phyloP scores from a whole-genome alignment of 495 filamentous ascomycete species.

The Penicillium arizonense region DNA sequence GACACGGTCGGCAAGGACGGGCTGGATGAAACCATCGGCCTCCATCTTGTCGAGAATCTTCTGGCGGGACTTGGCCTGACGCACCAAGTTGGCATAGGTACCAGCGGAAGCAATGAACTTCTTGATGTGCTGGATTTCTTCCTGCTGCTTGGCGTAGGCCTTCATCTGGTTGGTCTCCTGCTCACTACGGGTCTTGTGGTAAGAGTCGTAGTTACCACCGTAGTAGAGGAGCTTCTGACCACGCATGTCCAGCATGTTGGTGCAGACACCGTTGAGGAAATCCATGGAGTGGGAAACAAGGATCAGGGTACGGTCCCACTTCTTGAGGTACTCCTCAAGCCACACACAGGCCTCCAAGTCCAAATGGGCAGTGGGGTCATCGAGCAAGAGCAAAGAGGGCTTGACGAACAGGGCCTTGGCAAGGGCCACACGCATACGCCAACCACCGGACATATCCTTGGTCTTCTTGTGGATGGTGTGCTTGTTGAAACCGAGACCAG shows the following conservation, averaged over 20 bases:
- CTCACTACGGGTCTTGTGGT: slow-evolving; percentile 90
- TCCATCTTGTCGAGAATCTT: slow-evolving; percentile 99
- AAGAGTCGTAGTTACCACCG: slow-evolving; percentile 99
- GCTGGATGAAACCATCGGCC: slow-evolving; percentile 96
- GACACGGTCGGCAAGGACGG: slow-evolving; percentile 78
- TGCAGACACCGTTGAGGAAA: slow-evolving; percentile 99
- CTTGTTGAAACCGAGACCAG: slow-evolving; percentile 99
- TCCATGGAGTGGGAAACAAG: slow-evolving; percentile 97
- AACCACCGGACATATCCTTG: slow-evolving; percentile 99
- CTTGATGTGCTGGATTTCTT: slow-evolving; percentile 99
- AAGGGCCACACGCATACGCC: slow-evolving; percentile 98
- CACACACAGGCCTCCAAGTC: slow-evolving; percentile 99
- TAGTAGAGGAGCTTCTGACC: slow-evolving; percentile 91
- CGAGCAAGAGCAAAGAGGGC: slow-evolving; percentile 90
- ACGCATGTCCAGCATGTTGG: slow-evolving; percentile 98
- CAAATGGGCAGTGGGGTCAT: slow-evolving; percentile 98
- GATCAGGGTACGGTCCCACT: slow-evolving; percentile 97
- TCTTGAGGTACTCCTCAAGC: slow-evolving; percentile 99
- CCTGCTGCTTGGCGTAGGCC: slow-evolving; percentile 98
- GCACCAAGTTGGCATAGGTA: slow-evolving; percentile 99
- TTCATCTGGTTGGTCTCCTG: slow-evolving; percentile 98
- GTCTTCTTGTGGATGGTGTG: slow-evolving; percentile 96
- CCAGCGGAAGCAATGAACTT: slow-evolving; percentile 99
- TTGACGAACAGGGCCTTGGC: slow-evolving; percentile 98
- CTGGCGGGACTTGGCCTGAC: slow-evolving; percentile 97